A percentile compares a stretch with the other conserved stretches of the same genome.
Conservation (phyloP, 257 asterid genomes). For the Ilex asprella region DNA sequence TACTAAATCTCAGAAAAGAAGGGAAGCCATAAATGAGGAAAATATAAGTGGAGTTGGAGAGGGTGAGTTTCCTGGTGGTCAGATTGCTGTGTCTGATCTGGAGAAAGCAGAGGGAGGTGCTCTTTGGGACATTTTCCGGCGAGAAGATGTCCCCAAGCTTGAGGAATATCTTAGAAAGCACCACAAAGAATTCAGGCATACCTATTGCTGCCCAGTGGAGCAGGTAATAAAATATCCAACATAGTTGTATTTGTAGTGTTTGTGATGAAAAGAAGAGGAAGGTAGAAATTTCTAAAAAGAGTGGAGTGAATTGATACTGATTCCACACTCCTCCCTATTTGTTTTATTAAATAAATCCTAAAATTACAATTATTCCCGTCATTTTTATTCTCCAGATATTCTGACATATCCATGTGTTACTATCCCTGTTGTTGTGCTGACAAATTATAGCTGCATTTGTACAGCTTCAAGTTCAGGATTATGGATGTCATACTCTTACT, state of each 20-base stretch:
- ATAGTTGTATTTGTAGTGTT: background rate
- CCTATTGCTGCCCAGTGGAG: slow-evolving; percentile 21
- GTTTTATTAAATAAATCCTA: too few relatives aligned
- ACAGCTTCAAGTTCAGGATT: background rate
- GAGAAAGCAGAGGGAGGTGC: slow-evolving; percentile 52
- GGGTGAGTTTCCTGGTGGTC: slow-evolving; percentile 8
- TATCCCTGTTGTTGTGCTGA: slow-evolving; percentile 2
- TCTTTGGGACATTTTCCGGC: slow-evolving; percentile 78
- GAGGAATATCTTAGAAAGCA: slow-evolving; percentile 49
- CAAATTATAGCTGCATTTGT: background rate
- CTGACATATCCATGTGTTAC: background rate
- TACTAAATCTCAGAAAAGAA: background rate
- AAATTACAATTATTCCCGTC: too few relatives aligned
- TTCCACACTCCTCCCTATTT: too few relatives aligned
- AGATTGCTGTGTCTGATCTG: slow-evolving; percentile 1
- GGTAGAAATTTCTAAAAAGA: too few relatives aligned
- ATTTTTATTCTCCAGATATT: too few relatives aligned
- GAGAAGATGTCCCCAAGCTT: slow-evolving; percentile 61
- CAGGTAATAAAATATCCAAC: slow-evolving; percentile 27
- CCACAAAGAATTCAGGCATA: slow-evolving; percentile 52
- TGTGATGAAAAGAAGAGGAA: too few relatives aligned
- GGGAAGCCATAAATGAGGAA: slow-evolving; percentile 10
- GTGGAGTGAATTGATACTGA: too few relatives aligned
- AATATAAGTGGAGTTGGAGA: slow-evolving; percentile 11
- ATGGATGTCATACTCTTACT: background rate